Conservation (phyloP, 129 eudicot species). For the Tagetes erecta region DNA sequence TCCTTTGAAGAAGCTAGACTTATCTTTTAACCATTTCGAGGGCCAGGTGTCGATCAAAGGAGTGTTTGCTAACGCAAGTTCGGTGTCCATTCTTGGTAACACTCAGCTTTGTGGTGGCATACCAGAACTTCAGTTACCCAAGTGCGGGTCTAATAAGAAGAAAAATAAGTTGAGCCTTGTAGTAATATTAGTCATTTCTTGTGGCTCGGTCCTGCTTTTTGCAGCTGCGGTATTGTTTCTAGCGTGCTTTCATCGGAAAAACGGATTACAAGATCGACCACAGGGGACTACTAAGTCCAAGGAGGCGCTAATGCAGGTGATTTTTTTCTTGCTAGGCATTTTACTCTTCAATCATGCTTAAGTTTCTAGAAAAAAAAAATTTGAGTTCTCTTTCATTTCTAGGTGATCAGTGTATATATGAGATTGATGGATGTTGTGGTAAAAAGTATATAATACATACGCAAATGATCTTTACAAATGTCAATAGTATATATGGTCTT, state of each 20-base stretch:
- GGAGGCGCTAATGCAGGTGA: background rate
- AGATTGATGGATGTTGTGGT: too few relatives aligned
- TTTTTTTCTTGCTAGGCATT: too few relatives aligned
- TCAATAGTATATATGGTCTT: too few relatives aligned
- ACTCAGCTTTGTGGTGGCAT: conserved; percentile 34
- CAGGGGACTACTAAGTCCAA: background rate
- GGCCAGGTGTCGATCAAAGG: conserved; percentile 35
- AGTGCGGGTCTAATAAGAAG: conserved; percentile 11
- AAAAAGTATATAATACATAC: too few relatives aligned
- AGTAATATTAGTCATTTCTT: conserved; percentile 5
- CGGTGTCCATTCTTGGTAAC: conserved; percentile 24
- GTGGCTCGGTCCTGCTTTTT: background rate
- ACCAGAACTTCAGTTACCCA: conserved; percentile 30
- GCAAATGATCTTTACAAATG: too few relatives aligned
- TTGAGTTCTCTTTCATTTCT: too few relatives aligned
- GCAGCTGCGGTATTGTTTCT: background rate
- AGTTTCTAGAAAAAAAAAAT: too few relatives aligned
- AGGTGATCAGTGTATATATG: too few relatives aligned
- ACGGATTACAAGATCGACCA: background rate
- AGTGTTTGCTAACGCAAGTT: conserved; percentile 28
- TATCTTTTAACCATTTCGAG: conserved; percentile 34
- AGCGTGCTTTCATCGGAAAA: conserved; percentile 1
- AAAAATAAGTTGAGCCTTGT: background rate
- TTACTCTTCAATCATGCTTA: too few relatives aligned
- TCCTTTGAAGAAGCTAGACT: background rate